Evolutionary conservation across 306 rosid species (phyloP), one percentile per base, ranked within the genome.

Genomic region (Acacia acuminata): DNA sequence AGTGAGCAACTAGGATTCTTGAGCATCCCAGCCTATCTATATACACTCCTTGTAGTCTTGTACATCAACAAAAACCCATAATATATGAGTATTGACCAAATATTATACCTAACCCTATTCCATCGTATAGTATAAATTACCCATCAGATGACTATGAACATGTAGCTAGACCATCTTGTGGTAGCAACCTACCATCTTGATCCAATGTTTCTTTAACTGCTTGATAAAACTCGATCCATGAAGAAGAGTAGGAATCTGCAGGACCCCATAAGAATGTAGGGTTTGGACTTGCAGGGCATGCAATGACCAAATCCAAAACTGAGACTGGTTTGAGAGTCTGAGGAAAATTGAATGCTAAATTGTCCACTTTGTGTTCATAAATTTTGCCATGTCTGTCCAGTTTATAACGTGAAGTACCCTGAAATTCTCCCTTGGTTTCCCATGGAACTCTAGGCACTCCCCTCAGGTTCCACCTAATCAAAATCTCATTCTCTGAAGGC

Each of bases 391-490:
- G 88, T 76, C 92, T 84, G 77, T 93, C 99, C 85, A 96, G 75
- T 56, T 93, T 96, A 71, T 91, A 96, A 60, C 93, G 79, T 4
- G 98, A 96, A 25, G 99, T 96, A n/a, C 99, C 99, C 69, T 96
- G 98, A 87, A 96, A 96, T 44, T 94, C 89, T 36, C 99, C 99
- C 77, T 87, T 86, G 14, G 96, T 81, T 78, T 93, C 99, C 99
- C 99, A 96, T 69, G 99, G 98, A 75, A 96, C 97, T 22, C 99
- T 48, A 17, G 99, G 99, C 67, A 89, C 91, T 0, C 99, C 99
- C 85, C 79, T 91, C 86, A 93, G 81, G 85, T 92, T 96, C 99
- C 99, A 96, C 80, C 97, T 89, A 14, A 96, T 90, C 88, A 89
- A 66, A 55, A 96, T 94, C 63, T 89, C 92, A 81, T 93, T 96